A percentile compares a stretch with the other conserved stretches of the same genome.
Conservation (phyloP, 1,284 basidiomycete genomes). For the Cryptococcus amylolentus region DNA sequence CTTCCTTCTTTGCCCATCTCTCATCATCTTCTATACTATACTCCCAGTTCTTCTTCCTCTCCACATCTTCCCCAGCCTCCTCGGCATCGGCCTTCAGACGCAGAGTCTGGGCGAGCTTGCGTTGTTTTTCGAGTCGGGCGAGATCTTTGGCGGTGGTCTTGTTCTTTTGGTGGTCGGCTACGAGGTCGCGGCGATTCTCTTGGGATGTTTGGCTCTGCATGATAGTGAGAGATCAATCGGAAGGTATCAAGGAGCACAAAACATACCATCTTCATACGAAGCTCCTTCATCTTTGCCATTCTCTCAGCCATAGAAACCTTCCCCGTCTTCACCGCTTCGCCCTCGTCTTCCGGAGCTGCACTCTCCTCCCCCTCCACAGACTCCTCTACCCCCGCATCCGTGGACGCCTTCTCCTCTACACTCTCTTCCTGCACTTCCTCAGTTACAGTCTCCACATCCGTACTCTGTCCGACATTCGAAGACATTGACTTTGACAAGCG, state of each 20-base stretch:
- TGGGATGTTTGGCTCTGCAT: slow-evolving; percentile 68
- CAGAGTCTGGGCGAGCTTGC: slow-evolving; percentile 80
- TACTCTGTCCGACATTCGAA: background rate
- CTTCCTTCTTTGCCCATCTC: slow-evolving; percentile 83
- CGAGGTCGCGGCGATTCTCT: slow-evolving; percentile 76
- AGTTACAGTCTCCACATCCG: background rate
- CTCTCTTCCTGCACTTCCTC: background rate
- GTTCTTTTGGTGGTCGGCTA: slow-evolving; percentile 73
- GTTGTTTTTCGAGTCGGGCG: slow-evolving; percentile 76
- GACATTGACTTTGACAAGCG: background rate
- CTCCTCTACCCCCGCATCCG: background rate
- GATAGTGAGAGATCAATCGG: background rate
- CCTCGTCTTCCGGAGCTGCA: background rate
- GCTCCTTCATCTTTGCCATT: slow-evolving; percentile 19
- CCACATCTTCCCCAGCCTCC: slow-evolving; percentile 69
- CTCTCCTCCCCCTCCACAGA: background rate
- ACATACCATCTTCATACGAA: slow-evolving; percentile 21
- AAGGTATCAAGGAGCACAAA: background rate
- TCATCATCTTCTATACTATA: slow-evolving; percentile 94
- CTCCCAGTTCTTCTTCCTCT: slow-evolving; percentile 83
- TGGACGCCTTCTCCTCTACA: background rate
- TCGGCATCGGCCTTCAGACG: slow-evolving; percentile 82
- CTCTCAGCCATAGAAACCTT: slow-evolving; percentile 10
- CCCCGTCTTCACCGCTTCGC: background rate
- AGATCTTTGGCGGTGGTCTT: slow-evolving; percentile 72